phyloP scores from a whole-genome alignment of 2,329 filamentous ascomycete species.

The Phaeomoniella chlamydospora region DNA sequence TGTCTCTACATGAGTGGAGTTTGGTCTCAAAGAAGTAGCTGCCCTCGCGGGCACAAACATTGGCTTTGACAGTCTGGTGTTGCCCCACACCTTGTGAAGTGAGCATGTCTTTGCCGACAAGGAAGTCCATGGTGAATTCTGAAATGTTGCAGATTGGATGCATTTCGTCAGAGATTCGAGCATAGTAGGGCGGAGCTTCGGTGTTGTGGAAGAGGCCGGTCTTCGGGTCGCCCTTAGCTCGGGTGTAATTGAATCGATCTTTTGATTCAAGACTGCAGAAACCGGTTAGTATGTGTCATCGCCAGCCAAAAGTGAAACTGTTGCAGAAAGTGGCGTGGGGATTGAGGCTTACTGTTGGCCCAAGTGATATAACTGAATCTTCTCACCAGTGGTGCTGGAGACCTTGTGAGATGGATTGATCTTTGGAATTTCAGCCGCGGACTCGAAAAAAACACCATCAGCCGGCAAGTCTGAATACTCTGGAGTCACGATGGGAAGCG shows the following conservation, averaged over 20 bases:
- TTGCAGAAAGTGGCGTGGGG: neutral
- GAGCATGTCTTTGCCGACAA: slow-evolving; percentile 57
- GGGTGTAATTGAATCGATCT: slow-evolving; percentile 12
- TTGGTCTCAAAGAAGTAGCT: slow-evolving; percentile 91
- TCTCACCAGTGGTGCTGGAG: slow-evolving; percentile 7
- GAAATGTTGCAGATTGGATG: slow-evolving; percentile 31
- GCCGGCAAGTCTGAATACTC: neutral
- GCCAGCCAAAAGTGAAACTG: too few relatives aligned
- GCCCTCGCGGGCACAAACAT: slow-evolving; percentile 79
- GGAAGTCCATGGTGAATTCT: slow-evolving; percentile 56
- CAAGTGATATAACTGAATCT: slow-evolving; percentile 11
- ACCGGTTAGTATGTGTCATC: neutral
- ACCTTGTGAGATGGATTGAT: slow-evolving; percentile 11
- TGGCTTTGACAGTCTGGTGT: slow-evolving; percentile 80
- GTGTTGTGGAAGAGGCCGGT: slow-evolving; percentile 29
- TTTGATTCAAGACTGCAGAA: slow-evolving; percentile 11
- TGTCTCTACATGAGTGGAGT: slow-evolving; percentile 40
- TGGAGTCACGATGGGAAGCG: neutral
- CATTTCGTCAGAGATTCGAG: slow-evolving; percentile 87
- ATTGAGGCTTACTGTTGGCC: slow-evolving; percentile 9
- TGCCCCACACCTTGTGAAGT: slow-evolving; percentile 67
- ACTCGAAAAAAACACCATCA: neutral
- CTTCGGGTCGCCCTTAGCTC: slow-evolving; percentile 11
- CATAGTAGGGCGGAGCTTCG: slow-evolving; percentile 67
- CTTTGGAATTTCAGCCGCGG: slow-evolving; percentile 8